Evolutionary conservation across 208 protist species (phyloP), one percentile per base, ranked within the genome.

Genomic region (Sergeia podlipaevii): DNA sequence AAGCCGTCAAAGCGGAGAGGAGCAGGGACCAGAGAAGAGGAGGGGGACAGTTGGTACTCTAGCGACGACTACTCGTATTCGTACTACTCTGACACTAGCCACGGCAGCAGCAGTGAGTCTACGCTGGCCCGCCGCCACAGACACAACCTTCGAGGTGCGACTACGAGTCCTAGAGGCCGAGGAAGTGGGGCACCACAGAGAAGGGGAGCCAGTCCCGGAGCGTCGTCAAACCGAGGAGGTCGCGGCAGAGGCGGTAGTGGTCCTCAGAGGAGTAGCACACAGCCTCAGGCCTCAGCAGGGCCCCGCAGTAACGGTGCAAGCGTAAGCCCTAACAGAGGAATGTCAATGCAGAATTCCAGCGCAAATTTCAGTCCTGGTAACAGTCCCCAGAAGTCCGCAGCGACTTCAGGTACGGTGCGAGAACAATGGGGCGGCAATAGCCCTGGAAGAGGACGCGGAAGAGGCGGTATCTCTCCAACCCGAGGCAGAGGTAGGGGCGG

Each of bases 211-310:
- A n/a, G n/a, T n/a, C n/a, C n/a, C n/a, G n/a, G n/a, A n/a, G n/a
- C n/a, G n/a, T n/a, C n/a, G n/a, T n/a, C n/a, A n/a, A n/a, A n/a
- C n/a, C n/a, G 39, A 18, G 34, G 24, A 23, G 32, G 21, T n/a
- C 8, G 27, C 8, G 27, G 27, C 11, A 20, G 47, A 36, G 4
- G 27, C 24, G 4, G 47, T 15, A 54, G 21, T 5, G 34, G 34
- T 20, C 48, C 39, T 20, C 34, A 54, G 48, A n/a, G 48, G 21
- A 43, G 38, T 23, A 28, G 51, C 34, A 43, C 60, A 39, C 32
- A 30, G 23, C 6, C 48, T 6, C 38, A 15, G 24, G 20, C 30
- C 7, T 54, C 48, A 23, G 34, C 48, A 7, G 48, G 33, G 6
- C 20, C 17, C 3, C 48, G 48, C 33, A 54, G 48, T 20, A 54